phyloP scores from a whole-genome alignment of 306 rosid genomes.

The Dryas octopetala region DNA sequence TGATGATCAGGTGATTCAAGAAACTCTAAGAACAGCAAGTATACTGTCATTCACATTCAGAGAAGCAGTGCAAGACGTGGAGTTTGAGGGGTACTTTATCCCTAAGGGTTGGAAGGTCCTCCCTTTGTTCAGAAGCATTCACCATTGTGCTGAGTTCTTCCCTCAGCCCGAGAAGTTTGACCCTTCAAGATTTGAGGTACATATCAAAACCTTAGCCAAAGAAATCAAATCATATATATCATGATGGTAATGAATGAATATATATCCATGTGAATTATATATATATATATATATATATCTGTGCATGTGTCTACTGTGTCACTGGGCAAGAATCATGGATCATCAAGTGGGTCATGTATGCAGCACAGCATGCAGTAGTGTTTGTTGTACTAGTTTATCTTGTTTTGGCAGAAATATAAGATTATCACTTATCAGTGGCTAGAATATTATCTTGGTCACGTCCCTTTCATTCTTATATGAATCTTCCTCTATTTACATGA shows the following conservation, averaged over 20 bases:
- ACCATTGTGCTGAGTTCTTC: conserved; percentile 68
- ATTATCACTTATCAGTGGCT: conserved; percentile 30
- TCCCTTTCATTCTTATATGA: conserved; percentile 51
- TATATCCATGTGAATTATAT: too few relatives aligned
- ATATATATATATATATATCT: too few relatives aligned
- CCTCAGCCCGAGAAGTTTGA: conserved; percentile 83
- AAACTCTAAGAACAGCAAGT: conserved; percentile 82
- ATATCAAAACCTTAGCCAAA: not conserved
- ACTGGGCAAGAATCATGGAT: not conserved
- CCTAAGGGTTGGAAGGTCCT: conserved; percentile 98
- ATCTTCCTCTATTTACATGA: conserved; percentile 28
- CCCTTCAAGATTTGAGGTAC: conserved; percentile 93
- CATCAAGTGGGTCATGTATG: not conserved
- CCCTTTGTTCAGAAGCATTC: conserved; percentile 92
- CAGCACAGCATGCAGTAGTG: too few relatives aligned
- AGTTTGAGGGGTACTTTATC: conserved; percentile 73
- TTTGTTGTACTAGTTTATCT: conserved; percentile 21
- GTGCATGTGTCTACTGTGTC: not conserved
- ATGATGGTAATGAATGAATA: too few relatives aligned
- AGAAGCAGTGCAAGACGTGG: conserved; percentile 84
- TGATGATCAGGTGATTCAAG: conserved; percentile 67
- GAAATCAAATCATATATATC: not conserved
- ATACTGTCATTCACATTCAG: conserved; percentile 88
- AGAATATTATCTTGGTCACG: conserved; percentile 31
- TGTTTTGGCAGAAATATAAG: conserved; percentile 43